phyloP scores from a whole-genome alignment of 805 yeast genomes.

The Kregervanrija delftensis region DNA sequence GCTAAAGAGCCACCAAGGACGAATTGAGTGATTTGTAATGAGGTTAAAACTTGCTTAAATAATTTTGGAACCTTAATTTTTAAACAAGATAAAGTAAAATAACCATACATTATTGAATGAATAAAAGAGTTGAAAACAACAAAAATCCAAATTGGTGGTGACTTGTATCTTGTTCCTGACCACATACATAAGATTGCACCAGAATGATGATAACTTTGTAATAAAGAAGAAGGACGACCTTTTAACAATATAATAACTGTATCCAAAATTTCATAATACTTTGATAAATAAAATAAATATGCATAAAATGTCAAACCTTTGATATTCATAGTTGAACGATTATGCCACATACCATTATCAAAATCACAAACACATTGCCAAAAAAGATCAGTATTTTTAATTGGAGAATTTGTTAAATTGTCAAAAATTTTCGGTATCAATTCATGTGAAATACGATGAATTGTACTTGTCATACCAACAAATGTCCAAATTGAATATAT shows the following conservation, averaged over 20 bases:
- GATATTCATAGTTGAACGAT: slow-evolving; percentile 16
- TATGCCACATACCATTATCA: slow-evolving; percentile 51
- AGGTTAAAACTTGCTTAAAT: slow-evolving; percentile 53
- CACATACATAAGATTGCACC: slow-evolving; percentile 81
- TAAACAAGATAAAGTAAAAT: slow-evolving; percentile 55
- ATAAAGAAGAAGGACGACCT: slow-evolving; percentile 57
- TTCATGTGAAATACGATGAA: slow-evolving; percentile 26
- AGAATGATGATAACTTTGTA: slow-evolving; percentile 72
- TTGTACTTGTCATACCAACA: slow-evolving; percentile 52
- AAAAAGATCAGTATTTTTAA: slow-evolving; percentile 33
- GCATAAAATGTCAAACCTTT: slow-evolving; percentile 51
- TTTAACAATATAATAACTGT: slow-evolving; percentile 60
- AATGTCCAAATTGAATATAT: slow-evolving; percentile 68
- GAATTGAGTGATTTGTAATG: slow-evolving; percentile 64
- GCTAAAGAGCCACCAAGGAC: slow-evolving; percentile 64
- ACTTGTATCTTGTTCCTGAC: slow-evolving; percentile 63
- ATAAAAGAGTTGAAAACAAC: slow-evolving; percentile 76
- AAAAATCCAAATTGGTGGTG: slow-evolving; percentile 77
- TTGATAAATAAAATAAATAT: slow-evolving; percentile 61
- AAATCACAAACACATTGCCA: slow-evolving; percentile 59
- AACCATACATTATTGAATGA: slow-evolving; percentile 68
- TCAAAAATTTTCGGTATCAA: slow-evolving; percentile 24
- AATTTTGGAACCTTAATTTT: slow-evolving; percentile 49
- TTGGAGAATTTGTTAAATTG: slow-evolving; percentile 3
- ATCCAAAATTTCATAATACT: slow-evolving; percentile 66